A percentile compares a stretch with the other conserved stretches of the same genome.
These are phyloP conservation scores for Fusarium sp. DNA, from an alignment of 2,329 filamentous ascomycete genomes.

Conservation along the genomic window DNA sequence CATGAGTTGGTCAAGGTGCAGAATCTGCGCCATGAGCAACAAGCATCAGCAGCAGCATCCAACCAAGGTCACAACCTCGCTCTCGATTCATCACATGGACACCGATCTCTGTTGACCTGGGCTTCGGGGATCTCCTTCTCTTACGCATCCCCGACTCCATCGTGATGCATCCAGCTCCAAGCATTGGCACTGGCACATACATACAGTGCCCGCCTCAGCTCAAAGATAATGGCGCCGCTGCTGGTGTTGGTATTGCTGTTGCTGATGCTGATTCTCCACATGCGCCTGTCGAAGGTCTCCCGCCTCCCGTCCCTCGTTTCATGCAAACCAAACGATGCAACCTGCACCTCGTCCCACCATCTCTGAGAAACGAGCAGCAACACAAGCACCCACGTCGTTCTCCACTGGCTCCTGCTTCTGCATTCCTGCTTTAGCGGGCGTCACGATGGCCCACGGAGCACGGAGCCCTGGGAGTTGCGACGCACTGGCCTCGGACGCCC, in stretches of 20 bases:
- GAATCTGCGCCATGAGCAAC: conserved; percentile 3
- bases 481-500: conserved; percentile 33
- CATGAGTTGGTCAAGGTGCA: neutral
- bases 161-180: conserved; percentile 22
- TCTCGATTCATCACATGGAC: conserved; percentile 22
- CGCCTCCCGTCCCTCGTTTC: conserved; percentile 26
- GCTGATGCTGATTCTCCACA: conserved; percentile 27
- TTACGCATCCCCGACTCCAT: conserved; percentile 25
- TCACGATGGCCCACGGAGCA: conserved; percentile 25
- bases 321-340: conserved; percentile 26
- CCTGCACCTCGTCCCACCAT: conserved; percentile 30
- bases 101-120: conserved; percentile 8
- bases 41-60: neutral
- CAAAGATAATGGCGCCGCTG: neutral
- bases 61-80: conserved; percentile 1
- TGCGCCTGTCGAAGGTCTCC: conserved; percentile 34
- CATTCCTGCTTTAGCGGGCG: conserved; percentile 20
- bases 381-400: conserved; percentile 1
- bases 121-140: conserved; percentile 15
- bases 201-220: conserved; percentile 7
- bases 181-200: conserved; percentile 12
- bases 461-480: conserved; percentile 14
- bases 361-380: conserved; percentile 9
- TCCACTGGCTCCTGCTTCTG: conserved; percentile 13
- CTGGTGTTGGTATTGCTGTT: neutral